Base-by-base conservation (phyloP, 345 rosid species). In the Acer campestre region DNA sequence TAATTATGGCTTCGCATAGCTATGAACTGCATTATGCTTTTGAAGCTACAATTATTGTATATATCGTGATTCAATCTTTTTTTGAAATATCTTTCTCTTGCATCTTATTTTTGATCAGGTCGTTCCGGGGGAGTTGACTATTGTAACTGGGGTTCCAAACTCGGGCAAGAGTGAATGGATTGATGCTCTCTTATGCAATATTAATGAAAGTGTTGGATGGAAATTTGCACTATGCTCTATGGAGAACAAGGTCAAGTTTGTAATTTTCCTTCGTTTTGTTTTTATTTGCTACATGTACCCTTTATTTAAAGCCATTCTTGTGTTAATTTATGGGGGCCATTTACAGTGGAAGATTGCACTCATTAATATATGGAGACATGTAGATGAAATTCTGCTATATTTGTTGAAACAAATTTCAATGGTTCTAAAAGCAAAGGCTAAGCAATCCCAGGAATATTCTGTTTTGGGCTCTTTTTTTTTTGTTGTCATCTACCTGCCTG, bases 91-190 rank as follows among this genome's bases (percentile, higher is more conserved):
- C 5, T 66, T 35, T 16, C 13, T 67, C 27, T 13, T 53, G 27
- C 27, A 67, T 68, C 35, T 74, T 22, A 40, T 53, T 64, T 69
- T 79, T 85, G 49, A 76, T 81, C 87, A 95, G 98, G 94, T 96
- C 85, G 89, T 94, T 74, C 99, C 99, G 10, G 98, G 98, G 56
- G 99, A 96, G 81, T 87, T 94, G 88, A 96, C 97, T 53, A 83
- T 96, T 61, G 94, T 94, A 71, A 94, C 97, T 61, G 99, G 98
- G 71, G 90, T 96, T 80, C 98, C 98, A 68, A 96, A 94, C 86
- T 96, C 98, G 22, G 99, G 99, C 66, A 96, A 94, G 87, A 96
- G 98, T 82, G 99, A 96, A 81, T 96, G 99, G 99, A 96, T 94
- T 81, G 99, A 96, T 86, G 97, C 98, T 79, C 89, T 96, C 22